phyloP scores from a whole-genome alignment of 257 asterid genomes.

The Gentiana straminea region DNA sequence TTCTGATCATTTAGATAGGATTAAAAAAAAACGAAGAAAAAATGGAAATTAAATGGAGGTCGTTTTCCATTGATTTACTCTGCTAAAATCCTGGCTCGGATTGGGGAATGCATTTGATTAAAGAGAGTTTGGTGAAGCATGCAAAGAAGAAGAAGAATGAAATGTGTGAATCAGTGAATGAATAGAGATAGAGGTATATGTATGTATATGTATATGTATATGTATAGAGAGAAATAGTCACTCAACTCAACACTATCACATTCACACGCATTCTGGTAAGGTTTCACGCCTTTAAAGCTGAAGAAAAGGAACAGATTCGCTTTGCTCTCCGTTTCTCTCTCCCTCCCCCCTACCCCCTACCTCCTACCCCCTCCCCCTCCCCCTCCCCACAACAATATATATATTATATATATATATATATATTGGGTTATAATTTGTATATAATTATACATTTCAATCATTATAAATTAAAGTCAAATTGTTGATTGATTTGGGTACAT shows the following conservation, averaged over 20 bases:
- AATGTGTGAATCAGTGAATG: slow-evolving; percentile 13
- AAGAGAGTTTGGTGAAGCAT: slow-evolving; percentile 65
- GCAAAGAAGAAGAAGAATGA: slow-evolving; percentile 51
- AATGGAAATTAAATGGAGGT: slow-evolving; percentile 9
- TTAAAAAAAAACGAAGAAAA: slow-evolving; percentile 22
- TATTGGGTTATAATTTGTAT: too few relatives aligned
- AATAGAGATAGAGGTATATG: too few relatives aligned
- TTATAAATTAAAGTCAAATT: too few relatives aligned
- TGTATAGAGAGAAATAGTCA: slow-evolving; percentile 19
- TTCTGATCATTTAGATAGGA: slow-evolving; percentile 35
- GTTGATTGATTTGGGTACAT: too few relatives aligned
- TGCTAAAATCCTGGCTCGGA: too few relatives aligned
- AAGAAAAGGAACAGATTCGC: slow-evolving; percentile 61
- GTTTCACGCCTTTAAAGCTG: slow-evolving; percentile 88
- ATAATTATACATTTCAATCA: too few relatives aligned
- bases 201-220: too few relatives aligned
- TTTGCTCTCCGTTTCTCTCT: slow-evolving; percentile 11
- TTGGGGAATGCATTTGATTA: too few relatives aligned
- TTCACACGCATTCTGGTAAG: slow-evolving; percentile 38
- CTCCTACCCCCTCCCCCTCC: too few relatives aligned
- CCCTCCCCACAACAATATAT: too few relatives aligned
- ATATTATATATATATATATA: neutral
- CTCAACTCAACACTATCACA: neutral
- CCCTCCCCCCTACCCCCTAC: neutral
- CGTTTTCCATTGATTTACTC: too few relatives aligned